These are phyloP conservation scores for Claviceps sp. DNA, from an alignment of 2,329 filamentous ascomycete genomes.

Conservation along the genomic window DNA sequence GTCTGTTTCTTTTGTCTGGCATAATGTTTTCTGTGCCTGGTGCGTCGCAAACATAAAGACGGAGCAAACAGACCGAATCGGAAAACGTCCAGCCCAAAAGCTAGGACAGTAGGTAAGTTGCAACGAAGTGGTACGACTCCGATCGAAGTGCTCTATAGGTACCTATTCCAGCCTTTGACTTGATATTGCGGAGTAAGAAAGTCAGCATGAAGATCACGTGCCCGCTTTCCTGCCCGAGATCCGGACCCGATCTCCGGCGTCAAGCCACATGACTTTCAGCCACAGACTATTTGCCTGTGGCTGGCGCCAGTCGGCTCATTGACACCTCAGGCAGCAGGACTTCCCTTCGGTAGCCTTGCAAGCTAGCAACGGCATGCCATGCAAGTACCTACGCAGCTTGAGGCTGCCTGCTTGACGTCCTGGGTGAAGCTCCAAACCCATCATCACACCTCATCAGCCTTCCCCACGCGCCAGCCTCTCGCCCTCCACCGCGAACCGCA, in stretches of 20 bases:
- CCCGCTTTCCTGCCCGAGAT: background rate
- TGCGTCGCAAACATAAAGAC: too few species aligned
- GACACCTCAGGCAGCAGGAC: constrained; percentile 2
- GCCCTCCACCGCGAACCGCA: background rate
- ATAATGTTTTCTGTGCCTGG: too few species aligned
- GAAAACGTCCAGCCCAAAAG: too few species aligned
- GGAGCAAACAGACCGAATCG: too few species aligned
- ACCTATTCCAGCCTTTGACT: too few species aligned
- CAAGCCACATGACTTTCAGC: background rate
- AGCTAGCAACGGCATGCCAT: background rate
- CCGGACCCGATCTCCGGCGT: background rate
- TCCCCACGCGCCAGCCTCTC: background rate
- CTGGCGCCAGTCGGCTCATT: background rate
- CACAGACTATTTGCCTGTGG: background rate
- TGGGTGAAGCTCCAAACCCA: constrained; percentile 17
- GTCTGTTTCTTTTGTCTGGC: too few species aligned
- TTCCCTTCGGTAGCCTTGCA: background rate
- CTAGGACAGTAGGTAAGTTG: too few species aligned
- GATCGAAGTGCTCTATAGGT: too few species aligned
- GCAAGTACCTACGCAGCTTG: constrained; percentile 1
- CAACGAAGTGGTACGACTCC: too few species aligned
- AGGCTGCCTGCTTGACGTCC: constrained; percentile 4
- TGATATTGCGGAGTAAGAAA: too few species aligned
- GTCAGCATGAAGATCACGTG: too few species aligned
- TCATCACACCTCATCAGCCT: background rate